Conservation (phyloP, 2,329 filamentous ascomycete species). For the Colletotrichum noveboracense region DNA sequence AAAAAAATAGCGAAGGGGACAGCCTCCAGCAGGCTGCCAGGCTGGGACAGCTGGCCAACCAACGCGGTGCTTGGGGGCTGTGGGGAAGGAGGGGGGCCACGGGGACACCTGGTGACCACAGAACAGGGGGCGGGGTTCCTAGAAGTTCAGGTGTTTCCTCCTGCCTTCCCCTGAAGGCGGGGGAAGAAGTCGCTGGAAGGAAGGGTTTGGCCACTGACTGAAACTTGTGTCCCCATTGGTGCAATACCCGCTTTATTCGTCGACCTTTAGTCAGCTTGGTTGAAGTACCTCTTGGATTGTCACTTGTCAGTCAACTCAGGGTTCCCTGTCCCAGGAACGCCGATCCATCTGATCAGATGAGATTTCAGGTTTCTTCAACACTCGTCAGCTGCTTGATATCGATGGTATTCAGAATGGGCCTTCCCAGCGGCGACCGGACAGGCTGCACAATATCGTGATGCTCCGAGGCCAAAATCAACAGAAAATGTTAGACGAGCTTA, state of each 20-base stretch:
- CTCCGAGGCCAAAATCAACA: not conserved
- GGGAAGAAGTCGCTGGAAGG: conserved; percentile 2
- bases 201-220: not conserved
- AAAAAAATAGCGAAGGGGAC: not conserved
- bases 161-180: not conserved
- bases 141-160: not conserved
- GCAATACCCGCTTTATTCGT: not conserved
- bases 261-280: not conserved
- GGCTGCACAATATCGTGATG: not conserved
- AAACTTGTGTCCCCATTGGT: not conserved
- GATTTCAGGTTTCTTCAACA: not conserved
- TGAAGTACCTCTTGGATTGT: not conserved
- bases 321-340: not conserved
- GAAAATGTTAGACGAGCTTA: not conserved
- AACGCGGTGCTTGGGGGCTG: not conserved
- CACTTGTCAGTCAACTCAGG: not conserved
- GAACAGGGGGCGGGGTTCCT: not conserved
- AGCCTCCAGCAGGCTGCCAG: not conserved
- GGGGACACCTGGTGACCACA: not conserved
- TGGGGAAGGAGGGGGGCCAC: not conserved
- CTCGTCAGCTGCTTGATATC: not conserved
- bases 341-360: conserved; percentile 2
- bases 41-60: not conserved
- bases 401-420: not conserved
- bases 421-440: not conserved